These are phyloP conservation scores for Colletotrichum kahawae DNA, from an alignment of 2,329 filamentous ascomycete genomes.

Conservation along the genomic window DNA sequence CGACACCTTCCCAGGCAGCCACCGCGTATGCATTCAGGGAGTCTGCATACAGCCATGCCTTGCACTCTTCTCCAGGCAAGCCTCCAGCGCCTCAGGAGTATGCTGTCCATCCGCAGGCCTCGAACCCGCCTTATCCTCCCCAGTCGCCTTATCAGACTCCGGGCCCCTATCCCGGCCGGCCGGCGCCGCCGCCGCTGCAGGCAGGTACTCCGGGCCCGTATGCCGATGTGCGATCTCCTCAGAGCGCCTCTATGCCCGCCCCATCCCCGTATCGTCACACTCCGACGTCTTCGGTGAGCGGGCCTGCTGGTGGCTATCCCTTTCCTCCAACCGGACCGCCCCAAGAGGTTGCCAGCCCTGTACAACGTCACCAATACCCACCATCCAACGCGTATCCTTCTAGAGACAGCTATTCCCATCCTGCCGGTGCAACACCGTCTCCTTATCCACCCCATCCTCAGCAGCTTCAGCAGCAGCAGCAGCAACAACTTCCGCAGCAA, in stretches of 20 bases:
- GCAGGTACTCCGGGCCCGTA: constrained; percentile 38
- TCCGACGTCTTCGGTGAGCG: constrained; percentile 49
- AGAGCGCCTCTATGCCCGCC: constrained; percentile 45
- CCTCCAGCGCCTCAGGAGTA: constrained; percentile 51
- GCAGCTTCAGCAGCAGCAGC: constrained; percentile 37
- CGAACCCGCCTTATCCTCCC: constrained; percentile 38
- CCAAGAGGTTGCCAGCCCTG: constrained; percentile 52
- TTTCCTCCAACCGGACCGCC: constrained; percentile 51
- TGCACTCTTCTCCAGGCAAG: constrained; percentile 54
- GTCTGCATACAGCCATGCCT: constrained; percentile 33
- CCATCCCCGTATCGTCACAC: constrained; percentile 57
- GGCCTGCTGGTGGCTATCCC: constrained; percentile 50
- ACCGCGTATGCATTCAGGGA: constrained; percentile 56
- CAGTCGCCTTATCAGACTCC: constrained; percentile 42
- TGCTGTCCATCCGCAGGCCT: constrained; percentile 27
- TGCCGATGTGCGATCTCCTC: constrained; percentile 57
- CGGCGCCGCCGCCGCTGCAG: constrained; percentile 52
- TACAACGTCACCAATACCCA: constrained; percentile 58
- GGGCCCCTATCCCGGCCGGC: constrained; percentile 47
- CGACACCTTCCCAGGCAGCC: constrained; percentile 40
- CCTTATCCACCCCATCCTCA: constrained; percentile 29
- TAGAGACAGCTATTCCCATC: constrained; percentile 52
- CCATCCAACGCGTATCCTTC: constrained; percentile 47
- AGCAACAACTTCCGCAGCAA: constrained; percentile 35
- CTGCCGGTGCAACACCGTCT: constrained; percentile 36